Evolutionary conservation across 495 filamentous ascomycete species (phyloP).

Genomic region (Geoglossum glabrum): DNA sequence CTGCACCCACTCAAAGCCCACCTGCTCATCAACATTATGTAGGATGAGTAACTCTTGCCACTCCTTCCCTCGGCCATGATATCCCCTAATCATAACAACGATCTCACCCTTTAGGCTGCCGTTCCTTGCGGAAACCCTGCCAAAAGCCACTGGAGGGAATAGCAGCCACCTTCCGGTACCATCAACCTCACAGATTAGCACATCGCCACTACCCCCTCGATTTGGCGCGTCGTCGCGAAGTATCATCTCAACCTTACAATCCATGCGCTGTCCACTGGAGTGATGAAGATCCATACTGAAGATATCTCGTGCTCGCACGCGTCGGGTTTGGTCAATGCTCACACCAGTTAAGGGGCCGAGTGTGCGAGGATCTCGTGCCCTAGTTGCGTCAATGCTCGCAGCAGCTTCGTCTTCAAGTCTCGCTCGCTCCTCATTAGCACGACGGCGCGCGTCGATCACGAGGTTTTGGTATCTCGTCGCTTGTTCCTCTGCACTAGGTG

Average conservation of each 20-base stretch:
- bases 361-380: constrained; percentile 57
- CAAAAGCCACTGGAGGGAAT: constrained; percentile 58
- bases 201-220: constrained; percentile 41
- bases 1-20: constrained; percentile 70
- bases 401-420: constrained; percentile 84
- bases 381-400: constrained; percentile 56
- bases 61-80: constrained; percentile 27
- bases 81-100: constrained; percentile 66
- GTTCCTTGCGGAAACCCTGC: constrained; percentile 55
- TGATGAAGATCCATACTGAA: constrained; percentile 75
- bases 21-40: constrained; percentile 45
- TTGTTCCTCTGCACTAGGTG: constrained; percentile 18
- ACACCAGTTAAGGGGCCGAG: constrained; percentile 48
- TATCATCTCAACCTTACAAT: constrained; percentile 75
- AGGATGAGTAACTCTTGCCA: constrained; percentile 75
- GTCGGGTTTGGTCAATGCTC: constrained; percentile 46
- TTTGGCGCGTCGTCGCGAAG: constrained; percentile 55
- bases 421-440: constrained; percentile 67
- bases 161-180: constrained; percentile 61
- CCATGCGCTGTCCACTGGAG: constrained; percentile 72
- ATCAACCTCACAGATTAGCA: constrained; percentile 79
- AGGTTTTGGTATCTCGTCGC: constrained; percentile 43
- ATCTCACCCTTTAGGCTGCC: constrained; percentile 52
- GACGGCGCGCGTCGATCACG: constrained; percentile 52
- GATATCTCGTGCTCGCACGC: constrained; percentile 70